These are phyloP conservation scores for Cutaneotrichosporon arboriforme DNA, from an alignment of 1,284 basidiomycete genomes.

Conservation along the genomic window DNA sequence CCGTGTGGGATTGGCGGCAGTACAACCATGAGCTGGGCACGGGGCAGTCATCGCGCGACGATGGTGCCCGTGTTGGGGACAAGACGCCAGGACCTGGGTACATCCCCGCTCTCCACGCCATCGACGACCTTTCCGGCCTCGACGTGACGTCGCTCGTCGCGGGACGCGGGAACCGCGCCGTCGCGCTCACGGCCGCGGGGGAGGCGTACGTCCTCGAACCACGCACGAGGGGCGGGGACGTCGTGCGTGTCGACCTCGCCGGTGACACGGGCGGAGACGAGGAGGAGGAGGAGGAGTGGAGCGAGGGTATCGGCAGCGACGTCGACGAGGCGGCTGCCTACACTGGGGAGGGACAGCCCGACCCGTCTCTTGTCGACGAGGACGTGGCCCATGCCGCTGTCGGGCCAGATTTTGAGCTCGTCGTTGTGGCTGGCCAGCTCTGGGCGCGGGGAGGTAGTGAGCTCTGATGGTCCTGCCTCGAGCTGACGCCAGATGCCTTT, in stretches of 20 bases:
- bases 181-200: not conserved
- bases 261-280: not conserved
- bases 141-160: not conserved
- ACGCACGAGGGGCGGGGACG: not conserved
- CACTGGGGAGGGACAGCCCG: too few relatives aligned
- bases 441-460: slow-evolving; percentile 1
- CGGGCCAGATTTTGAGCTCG: not conserved
- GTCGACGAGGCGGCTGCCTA: not conserved
- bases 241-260: not conserved
- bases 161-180: not conserved
- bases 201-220: slow-evolving; percentile 1
- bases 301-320: not conserved
- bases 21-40: not conserved
- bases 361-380: not conserved
- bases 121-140: not conserved
- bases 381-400: not conserved
- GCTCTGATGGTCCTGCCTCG: not conserved
- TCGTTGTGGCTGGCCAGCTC: not conserved
- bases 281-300: not conserved
- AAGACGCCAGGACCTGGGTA: not conserved
- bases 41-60: too few relatives aligned
- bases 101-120: not conserved
- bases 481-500: slow-evolving; percentile 1
- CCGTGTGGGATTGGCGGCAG: not conserved
- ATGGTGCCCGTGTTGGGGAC: not conserved